Conservation (phyloP, 2,329 filamentous ascomycete genomes). For the Xylaria sp. region DNA sequence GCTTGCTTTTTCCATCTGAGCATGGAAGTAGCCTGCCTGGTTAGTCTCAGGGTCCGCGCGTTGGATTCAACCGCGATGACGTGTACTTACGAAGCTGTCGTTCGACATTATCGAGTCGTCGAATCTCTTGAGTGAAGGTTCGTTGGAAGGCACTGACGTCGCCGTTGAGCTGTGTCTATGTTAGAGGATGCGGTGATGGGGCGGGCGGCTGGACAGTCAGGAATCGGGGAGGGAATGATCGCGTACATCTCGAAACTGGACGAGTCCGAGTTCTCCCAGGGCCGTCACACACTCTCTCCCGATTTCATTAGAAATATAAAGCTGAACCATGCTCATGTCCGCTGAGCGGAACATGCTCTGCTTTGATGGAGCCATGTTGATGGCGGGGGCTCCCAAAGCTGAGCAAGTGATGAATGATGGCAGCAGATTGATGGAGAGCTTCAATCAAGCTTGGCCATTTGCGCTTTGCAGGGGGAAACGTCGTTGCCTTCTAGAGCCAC, state of each 20-base stretch:
- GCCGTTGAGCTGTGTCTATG: constrained; percentile 78
- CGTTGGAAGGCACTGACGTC: constrained; percentile 95
- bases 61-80: constrained; percentile 18
- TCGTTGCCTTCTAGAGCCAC: constrained; percentile 41
- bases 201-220: constrained; percentile 35
- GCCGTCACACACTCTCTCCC: constrained; percentile 97
- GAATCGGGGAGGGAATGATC: constrained; percentile 10
- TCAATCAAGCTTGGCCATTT: constrained; percentile 31
- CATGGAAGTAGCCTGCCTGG: constrained; percentile 83
- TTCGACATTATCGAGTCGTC: constrained; percentile 97
- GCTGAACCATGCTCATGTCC: constrained; percentile 99
- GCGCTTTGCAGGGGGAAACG: constrained; percentile 27
- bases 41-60: constrained; percentile 46
- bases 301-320: constrained; percentile 99
- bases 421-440: constrained; percentile 40
- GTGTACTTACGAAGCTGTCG: constrained; percentile 85
- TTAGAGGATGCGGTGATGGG: constrained; percentile 35
- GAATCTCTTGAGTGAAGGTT: constrained; percentile 97
- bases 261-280: constrained; percentile 92
- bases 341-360: constrained; percentile 99
- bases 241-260: constrained; percentile 96
- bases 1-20: constrained; percentile 92
- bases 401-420: constrained; percentile 41
- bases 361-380: constrained; percentile 72
- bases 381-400: constrained; percentile 43